phyloP scores from a whole-genome alignment of 2,329 filamentous ascomycete genomes.

The Botrytis medusae region DNA sequence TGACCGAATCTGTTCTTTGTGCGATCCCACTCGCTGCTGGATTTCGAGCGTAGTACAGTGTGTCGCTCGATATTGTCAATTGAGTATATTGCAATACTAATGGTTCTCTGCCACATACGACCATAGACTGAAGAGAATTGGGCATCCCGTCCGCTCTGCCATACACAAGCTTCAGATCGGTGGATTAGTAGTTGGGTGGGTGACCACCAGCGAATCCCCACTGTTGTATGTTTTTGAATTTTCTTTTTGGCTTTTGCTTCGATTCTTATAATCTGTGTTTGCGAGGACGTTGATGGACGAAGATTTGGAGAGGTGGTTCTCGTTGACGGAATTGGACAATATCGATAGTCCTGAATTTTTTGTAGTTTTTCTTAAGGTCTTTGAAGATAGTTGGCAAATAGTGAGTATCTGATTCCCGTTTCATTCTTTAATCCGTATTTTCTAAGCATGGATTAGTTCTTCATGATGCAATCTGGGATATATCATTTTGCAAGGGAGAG shows the following conservation, averaged over 20 bases:
- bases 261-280: background rate
- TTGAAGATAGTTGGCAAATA: no score
- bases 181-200: background rate
- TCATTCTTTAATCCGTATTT: background rate
- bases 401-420: background rate
- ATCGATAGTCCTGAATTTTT: background rate
- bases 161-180: background rate
- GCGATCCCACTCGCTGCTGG: no score
- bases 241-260: background rate
- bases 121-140: background rate
- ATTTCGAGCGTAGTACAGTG: no score
- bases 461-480: no score
- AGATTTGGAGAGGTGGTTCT: background rate
- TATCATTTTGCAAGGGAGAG: no score
- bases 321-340: rapidly evolving
- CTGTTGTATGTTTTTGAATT: no score
- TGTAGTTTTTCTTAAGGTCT: no score
- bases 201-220: background rate
- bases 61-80: rapidly evolving
- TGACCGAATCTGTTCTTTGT: no score
- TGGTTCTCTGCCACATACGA: background rate
- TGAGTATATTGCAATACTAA: background rate
- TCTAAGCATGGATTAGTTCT: no score
- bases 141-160: background rate
- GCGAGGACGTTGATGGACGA: background rate